Conservation (phyloP, 2,329 filamentous ascomycete species). For the Fusarium secorum region DNA sequence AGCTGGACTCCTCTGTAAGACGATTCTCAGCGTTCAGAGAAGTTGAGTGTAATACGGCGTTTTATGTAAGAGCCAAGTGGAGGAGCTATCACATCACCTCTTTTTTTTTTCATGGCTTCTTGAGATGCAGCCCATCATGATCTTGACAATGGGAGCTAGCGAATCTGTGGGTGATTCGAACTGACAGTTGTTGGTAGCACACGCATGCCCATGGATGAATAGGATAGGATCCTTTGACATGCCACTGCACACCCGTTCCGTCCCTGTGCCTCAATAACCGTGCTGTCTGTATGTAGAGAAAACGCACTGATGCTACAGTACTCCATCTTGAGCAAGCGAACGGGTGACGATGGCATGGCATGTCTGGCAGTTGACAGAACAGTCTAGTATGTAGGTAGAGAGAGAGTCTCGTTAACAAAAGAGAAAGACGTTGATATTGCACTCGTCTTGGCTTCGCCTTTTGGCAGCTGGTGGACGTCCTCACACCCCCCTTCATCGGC, state of each 20-base stretch:
- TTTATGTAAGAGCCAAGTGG: conserved; percentile 23
- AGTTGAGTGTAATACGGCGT: conserved; percentile 19
- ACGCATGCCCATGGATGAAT: conserved; percentile 8
- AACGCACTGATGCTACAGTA: conserved; percentile 22
- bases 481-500: conserved; percentile 5
- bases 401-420: not conserved
- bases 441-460: conserved; percentile 1
- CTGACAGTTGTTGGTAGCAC: conserved; percentile 25
- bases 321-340: conserved; percentile 26
- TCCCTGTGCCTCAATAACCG: conserved; percentile 9
- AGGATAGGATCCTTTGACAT: conserved; percentile 18
- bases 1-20: conserved; percentile 2
- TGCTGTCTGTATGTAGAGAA: not conserved
- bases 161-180: conserved; percentile 13
- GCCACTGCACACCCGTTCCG: conserved; percentile 12
- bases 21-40: not conserved
- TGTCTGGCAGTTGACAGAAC: conserved; percentile 2
- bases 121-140: conserved; percentile 5
- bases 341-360: not conserved
- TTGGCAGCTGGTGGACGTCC: not conserved
- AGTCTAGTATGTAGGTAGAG: not conserved
- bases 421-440: conserved; percentile 1
- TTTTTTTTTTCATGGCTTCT: not conserved
- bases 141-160: conserved; percentile 5
- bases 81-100: not conserved